Evolutionary conservation across 306 rosid species (phyloP), one percentile per base, ranked within the genome.

Genomic region (Ziziphus jujuba): DNA sequence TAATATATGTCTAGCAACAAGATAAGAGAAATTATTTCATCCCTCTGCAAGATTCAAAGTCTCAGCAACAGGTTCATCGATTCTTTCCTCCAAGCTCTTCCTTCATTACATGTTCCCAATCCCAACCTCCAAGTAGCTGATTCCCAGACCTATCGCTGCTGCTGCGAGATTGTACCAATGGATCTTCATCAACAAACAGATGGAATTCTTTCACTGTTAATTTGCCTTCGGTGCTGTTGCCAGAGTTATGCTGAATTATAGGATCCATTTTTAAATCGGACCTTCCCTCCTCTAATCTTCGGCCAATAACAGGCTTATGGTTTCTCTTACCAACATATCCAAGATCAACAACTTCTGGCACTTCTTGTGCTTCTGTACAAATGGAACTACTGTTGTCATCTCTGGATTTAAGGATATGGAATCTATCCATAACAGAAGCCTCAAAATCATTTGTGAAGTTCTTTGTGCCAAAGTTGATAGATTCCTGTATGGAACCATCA

Each of bases 51-150:
- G 1, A 44, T 40, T 19, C 70, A 44, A 24, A 31, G 63, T 65
- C 40, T 69, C 65, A n/a, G 67, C 58, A 28, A n/a, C 24, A 45
- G 66, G 61, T 79, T 81, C 71, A 59, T 63, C 70, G 65, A 54
- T 60, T 49, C 61, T 61, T 70, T 60, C 75, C 79, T 17, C 49
- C 66, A 54, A 69, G 59, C 72, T 85, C 90, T 73, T 90, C 89
- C 77, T 82, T 72, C 81, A 77, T 63, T 17, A 90, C 87, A 56
- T 87, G 95, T 58, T 90, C 99, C 97, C 99, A 95, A 15, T 93
- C 97, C 79, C 59, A 50, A 73, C 73, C 66, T 24, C 71, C 75
- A 43, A 72, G 78, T 70, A 24, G 74, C 62, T 59, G 78, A 58
- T 60, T 52, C 69, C 31, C 85, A 57, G 45, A 59, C 58, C 61